Evolutionary conservation across 768 basidiomycete species (phyloP).

Genomic region (Leccinum broughii): DNA sequence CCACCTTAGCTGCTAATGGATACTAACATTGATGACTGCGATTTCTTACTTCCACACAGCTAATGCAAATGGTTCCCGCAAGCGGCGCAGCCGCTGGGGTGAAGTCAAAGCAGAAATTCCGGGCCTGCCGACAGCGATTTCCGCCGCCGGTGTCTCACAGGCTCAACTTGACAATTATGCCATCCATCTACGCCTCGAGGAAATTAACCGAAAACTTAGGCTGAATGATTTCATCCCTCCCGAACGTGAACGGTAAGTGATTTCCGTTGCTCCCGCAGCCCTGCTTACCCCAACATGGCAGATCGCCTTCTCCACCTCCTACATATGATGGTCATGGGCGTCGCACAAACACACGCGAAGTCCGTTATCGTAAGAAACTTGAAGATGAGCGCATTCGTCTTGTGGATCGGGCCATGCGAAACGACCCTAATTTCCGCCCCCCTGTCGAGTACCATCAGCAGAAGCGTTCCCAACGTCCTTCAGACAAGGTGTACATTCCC

Average conservation of each 20-base stretch:
- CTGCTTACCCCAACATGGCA: conserved; percentile 34
- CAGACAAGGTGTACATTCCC: conserved; percentile 98
- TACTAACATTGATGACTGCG: conserved; percentile 57
- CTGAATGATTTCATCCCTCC: conserved; percentile 95
- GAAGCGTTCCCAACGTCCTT: conserved; percentile 89
- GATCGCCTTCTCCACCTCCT: conserved; percentile 95
- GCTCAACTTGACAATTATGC: conserved; percentile 98
- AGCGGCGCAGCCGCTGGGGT: conserved; percentile 97
- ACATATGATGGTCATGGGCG: conserved; percentile 98
- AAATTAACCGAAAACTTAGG: conserved; percentile 94
- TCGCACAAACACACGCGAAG: conserved; percentile 97
- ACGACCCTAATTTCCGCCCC: conserved; percentile 96
- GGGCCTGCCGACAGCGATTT: conserved; percentile 92
- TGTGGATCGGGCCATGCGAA: conserved; percentile 95
- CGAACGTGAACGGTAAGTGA: conserved; percentile 78
- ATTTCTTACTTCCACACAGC: conserved; percentile 53
- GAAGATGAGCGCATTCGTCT: conserved; percentile 91
- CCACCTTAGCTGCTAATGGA: conserved; percentile 40
- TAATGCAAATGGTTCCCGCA: conserved; percentile 85
- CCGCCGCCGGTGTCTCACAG: conserved; percentile 88
- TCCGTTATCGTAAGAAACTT: conserved; percentile 94
- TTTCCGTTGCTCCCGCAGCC: neutral
- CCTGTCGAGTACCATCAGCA: conserved; percentile 96
- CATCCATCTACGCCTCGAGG: conserved; percentile 92
- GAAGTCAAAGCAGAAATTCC: conserved; percentile 90